Evolutionary conservation across 441 rosid species (phyloP).

Genomic region (Gossypium aridum): DNA sequence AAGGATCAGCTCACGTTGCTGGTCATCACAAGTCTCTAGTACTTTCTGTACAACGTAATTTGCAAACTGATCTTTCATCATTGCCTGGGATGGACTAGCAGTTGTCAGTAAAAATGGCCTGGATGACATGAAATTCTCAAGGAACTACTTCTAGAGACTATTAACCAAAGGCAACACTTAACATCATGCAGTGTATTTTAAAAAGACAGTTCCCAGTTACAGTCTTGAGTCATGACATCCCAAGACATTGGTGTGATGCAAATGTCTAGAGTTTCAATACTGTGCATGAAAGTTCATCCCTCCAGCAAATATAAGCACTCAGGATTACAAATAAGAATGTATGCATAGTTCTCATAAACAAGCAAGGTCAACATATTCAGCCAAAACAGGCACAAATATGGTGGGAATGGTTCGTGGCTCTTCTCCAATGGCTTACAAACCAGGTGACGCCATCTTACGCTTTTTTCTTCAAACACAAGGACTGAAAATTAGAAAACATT

Average conservation of each 20-base stretch:
- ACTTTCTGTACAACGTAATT: slow-evolving; percentile 96
- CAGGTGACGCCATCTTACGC: background rate
- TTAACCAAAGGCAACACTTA: background rate
- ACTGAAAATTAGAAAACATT: background rate
- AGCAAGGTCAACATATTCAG: background rate
- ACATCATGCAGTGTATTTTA: background rate
- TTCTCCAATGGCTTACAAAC: background rate
- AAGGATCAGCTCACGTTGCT: slow-evolving; percentile 83
- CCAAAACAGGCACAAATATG: background rate
- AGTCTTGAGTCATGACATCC: background rate
- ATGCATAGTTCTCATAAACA: background rate
- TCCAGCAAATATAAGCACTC: background rate
- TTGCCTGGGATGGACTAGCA: slow-evolving; percentile 40
- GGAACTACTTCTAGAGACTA: background rate
- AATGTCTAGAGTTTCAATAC: background rate
- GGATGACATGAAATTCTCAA: background rate
- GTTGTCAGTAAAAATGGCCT: background rate
- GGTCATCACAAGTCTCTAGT: slow-evolving; percentile 92
- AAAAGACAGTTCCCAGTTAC: background rate
- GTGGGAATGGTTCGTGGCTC: background rate
- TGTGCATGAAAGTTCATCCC: background rate
- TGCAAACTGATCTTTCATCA: slow-evolving; percentile 99
- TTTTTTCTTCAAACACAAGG: background rate
- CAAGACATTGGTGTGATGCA: background rate
- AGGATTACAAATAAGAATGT: background rate